These are phyloP conservation scores for Trichoderma breve DNA, from an alignment of 2,329 filamentous ascomycete genomes.

Conservation along the genomic window DNA sequence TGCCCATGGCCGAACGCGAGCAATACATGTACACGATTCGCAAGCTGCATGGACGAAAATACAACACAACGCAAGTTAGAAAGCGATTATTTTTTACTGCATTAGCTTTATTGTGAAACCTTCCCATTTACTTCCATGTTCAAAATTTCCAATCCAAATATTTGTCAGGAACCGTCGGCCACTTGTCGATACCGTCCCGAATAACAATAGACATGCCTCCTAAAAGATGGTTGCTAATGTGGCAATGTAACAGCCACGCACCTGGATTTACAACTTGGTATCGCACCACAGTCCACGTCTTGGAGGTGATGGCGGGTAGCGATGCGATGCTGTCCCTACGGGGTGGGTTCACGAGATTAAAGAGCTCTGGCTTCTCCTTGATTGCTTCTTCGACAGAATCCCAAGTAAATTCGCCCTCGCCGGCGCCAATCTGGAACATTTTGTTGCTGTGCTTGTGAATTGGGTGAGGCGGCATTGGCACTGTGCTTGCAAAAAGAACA, in stretches of 20 bases:
- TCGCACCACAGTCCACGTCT: slow-evolving; percentile 48
- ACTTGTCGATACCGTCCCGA: slow-evolving; percentile 45
- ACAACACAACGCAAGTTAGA: not conserved
- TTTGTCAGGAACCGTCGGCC: slow-evolving; percentile 41
- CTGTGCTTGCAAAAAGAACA: slow-evolving; percentile 45
- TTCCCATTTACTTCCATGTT: not conserved
- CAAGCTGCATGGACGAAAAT: not conserved
- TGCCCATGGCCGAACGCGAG: not conserved
- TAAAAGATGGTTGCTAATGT: slow-evolving; percentile 52
- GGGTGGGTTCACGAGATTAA: slow-evolving; percentile 58
- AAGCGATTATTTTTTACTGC: not conserved
- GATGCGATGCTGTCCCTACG: slow-evolving; percentile 45
- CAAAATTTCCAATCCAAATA: slow-evolving; percentile 31
- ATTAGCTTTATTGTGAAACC: not conserved
- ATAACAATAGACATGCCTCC: slow-evolving; percentile 57
- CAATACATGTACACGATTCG: not conserved
- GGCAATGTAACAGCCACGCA: slow-evolving; percentile 55
- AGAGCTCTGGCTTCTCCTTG: slow-evolving; percentile 44
- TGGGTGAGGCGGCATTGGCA: slow-evolving; percentile 52
- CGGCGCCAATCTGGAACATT: slow-evolving; percentile 55
- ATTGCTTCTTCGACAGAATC: slow-evolving; percentile 52
- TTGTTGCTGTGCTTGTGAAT: slow-evolving; percentile 65
- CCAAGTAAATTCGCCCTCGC: slow-evolving; percentile 51
- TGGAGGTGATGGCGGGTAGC: slow-evolving; percentile 23
- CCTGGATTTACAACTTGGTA: slow-evolving; percentile 54